Evolutionary conservation across 169 alveolate genomes (phyloP).

Genomic region (Plasmodium adleri): DNA sequence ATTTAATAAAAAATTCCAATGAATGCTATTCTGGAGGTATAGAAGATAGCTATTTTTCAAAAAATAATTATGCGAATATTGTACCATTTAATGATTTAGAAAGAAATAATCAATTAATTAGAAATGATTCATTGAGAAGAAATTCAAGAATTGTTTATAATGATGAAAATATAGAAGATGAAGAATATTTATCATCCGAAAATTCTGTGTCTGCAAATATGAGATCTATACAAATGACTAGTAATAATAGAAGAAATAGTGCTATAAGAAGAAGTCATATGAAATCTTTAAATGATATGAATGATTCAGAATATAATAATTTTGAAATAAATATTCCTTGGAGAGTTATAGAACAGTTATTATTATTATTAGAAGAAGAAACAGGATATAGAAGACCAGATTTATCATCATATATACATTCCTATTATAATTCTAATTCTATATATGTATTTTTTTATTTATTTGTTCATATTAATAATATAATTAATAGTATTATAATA

Average conservation of each 20-base stretch:
- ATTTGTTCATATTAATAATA: conserved; percentile 65
- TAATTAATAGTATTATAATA: conserved; percentile 51
- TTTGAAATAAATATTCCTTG: conserved; percentile 67
- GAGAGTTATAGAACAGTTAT: conserved; percentile 68
- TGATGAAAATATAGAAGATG: conserved; percentile 4
- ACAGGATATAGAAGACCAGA: conserved; percentile 71
- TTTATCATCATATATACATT: conserved; percentile 56
- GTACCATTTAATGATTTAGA: conserved; percentile 47
- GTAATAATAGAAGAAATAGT: conserved; percentile 48
- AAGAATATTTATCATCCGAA: conserved; percentile 5
- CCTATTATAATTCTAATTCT: conserved; percentile 40
- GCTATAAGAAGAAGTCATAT: conserved; percentile 41
- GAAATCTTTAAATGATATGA: conserved; percentile 48
- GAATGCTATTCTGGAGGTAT: conserved; percentile 25
- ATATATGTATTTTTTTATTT: conserved; percentile 61
- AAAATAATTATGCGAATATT: conserved; percentile 22
- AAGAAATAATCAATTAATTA: conserved; percentile 34
- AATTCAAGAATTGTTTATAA: conserved; percentile 21
- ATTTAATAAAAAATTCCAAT: conserved; percentile 18
- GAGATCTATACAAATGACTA: conserved; percentile 67
- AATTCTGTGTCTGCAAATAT: conserved; percentile 28
- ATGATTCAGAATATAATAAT: conserved; percentile 53
- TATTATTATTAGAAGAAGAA: conserved; percentile 69
- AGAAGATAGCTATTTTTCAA: background rate
- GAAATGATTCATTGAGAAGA: conserved; percentile 23